phyloP scores from a whole-genome alignment of 306 rosid species.

The Sindora glabra region DNA sequence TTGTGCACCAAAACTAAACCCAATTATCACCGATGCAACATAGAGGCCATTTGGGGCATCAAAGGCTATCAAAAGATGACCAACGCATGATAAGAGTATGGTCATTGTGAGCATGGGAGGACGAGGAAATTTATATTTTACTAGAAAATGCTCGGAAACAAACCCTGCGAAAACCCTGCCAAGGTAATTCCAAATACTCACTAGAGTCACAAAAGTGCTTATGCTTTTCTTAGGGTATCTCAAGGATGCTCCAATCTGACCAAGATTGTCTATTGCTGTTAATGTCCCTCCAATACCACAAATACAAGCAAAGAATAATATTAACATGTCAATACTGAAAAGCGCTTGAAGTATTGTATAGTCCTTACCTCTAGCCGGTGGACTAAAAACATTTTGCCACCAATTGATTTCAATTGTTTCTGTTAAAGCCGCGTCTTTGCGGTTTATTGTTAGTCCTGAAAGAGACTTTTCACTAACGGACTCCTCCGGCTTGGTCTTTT shows the following conservation, averaged over 20 bases:
- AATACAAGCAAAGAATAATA: conserved; percentile 33
- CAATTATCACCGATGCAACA: conserved; percentile 21
- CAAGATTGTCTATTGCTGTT: too few species aligned
- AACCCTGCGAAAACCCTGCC: conserved; percentile 46
- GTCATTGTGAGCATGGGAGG: conserved; percentile 40
- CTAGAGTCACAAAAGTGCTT: conserved; percentile 43
- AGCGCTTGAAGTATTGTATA: conserved; percentile 49
- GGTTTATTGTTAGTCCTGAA: background rate
- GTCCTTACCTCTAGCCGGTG: conserved; percentile 43
- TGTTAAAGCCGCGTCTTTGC: too few species aligned
- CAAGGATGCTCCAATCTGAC: too few species aligned
- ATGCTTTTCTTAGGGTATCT: too few species aligned
- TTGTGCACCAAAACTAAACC: conserved; percentile 28
- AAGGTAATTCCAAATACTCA: conserved; percentile 54
- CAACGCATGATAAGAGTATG: conserved; percentile 38
- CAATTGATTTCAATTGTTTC: conserved; percentile 29
- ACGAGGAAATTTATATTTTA: conserved; percentile 35
- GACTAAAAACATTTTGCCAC: too few species aligned
- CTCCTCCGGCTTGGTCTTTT: background rate
- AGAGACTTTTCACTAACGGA: background rate
- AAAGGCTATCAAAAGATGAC: conserved; percentile 45
- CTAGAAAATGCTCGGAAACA: conserved; percentile 30
- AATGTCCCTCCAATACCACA: too few species aligned
- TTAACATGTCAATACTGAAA: conserved; percentile 43
- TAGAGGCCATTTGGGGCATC: conserved; percentile 34